Base-by-base conservation (phyloP, 2,329 filamentous ascomycete species). In the Nakataea oryzae region DNA sequence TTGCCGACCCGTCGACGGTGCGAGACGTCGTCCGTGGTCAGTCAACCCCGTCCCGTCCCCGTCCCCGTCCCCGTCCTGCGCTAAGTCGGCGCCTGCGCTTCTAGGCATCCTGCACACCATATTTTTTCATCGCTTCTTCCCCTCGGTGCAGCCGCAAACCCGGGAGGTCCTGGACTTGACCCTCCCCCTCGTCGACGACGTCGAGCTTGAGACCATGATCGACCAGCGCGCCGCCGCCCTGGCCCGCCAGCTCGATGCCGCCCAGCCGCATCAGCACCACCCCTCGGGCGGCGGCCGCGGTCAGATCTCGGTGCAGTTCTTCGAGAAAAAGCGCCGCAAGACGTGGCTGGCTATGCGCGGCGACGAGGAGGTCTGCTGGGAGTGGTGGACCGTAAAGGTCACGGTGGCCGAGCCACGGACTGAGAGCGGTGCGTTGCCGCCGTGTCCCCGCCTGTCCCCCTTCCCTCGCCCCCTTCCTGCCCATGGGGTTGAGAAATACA, bases 71-170 rank as follows among this genome's bases (percentile, higher is more conserved):
- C 7, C 34, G 14, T 21, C 21, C 8, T n/a, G 21, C 24, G 24
- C 41, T 50, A 50, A 47, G 7, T 8, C 21, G 7, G 41, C 54
- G 2, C 8, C n/a, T 41, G 41, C 54, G 2, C 8, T 27, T 41
- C 4, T 14, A 96, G 93, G 90, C 66, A 90, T 97, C 73, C 84
- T 97, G 59, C 93, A 97, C 75, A 96, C 93, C 60, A 97, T 97
- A 74, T 99, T 97, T 85, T 97, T 97, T 83, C 93, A 97, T 79
- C 89, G 95, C 71, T 96, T 93, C 84, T 97, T 97, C 80, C 91
- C 91, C 63, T 87, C 91, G 63, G 84, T 97, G 68, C 80, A 85
- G 55, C 93, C 95, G 7, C 84, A 86, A 66, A 92, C 91, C 66
- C 88, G 91, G 76, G 93, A 97, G 72, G 86, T 97, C 66, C 87